A percentile compares a stretch with the other conserved stretches of the same genome.
phyloP scores from a whole-genome alignment of 176 grass and related monocot species.

The Metroxylon sagu region DNA sequence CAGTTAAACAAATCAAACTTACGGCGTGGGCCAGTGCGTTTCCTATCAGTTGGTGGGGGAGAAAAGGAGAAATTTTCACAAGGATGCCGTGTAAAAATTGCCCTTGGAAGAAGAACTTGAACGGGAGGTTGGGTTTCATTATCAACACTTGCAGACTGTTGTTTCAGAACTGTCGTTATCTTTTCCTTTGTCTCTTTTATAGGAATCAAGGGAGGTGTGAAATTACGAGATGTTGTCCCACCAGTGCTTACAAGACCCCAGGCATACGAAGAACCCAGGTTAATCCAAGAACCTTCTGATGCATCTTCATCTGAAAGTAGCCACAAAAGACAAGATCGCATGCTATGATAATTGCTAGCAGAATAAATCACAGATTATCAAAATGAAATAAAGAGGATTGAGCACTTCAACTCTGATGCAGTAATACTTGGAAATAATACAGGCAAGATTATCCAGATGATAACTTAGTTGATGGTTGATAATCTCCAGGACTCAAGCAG shows the following conservation, averaged over 20 bases:
- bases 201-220: slow-evolving; percentile 34
- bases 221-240: slow-evolving; percentile 31
- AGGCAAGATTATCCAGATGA: no score
- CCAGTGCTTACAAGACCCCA: slow-evolving; percentile 47
- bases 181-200: slow-evolving; percentile 18
- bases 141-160: slow-evolving; percentile 13
- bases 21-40: slow-evolving; percentile 92
- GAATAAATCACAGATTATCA: no score
- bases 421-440: no score
- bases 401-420: no score
- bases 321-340: slow-evolving; percentile 1
- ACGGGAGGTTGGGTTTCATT: slow-evolving; percentile 21
- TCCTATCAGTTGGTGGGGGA: slow-evolving; percentile 70
- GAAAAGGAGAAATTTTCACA: slow-evolving; percentile 86
- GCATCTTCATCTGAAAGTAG: slow-evolving; percentile 60
- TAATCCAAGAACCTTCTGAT: slow-evolving; percentile 42
- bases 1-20: slow-evolving; percentile 28
- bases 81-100: slow-evolving; percentile 51
- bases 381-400: no score
- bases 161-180: slow-evolving; percentile 15
- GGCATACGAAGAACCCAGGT: slow-evolving; percentile 39
- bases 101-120: slow-evolving; percentile 11
- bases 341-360: slow-evolving; percentile 2
- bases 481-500: no score
- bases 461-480: no score